Base-by-base conservation (phyloP, 495 filamentous ascomycete genomes). In the Letharia lupina region DNA sequence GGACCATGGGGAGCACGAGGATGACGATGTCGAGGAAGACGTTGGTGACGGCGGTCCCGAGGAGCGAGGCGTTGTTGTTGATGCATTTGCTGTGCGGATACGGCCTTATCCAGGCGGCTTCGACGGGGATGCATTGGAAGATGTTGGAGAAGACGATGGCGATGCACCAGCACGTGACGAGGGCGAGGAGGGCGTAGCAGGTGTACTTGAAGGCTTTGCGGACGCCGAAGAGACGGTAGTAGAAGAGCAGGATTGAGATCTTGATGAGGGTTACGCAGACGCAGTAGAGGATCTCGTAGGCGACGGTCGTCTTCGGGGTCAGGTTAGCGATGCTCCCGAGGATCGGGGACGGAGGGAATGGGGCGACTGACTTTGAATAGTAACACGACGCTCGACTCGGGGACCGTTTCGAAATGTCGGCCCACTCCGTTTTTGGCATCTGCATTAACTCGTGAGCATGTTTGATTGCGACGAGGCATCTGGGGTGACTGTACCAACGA, bases 221-320 rank as follows among this genome's bases (percentile, higher is more conserved):
- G 31, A 64, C 45, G 15, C 62, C 52, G 66, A 75, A 73, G 61
- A 75, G 69, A 10, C 72, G 70, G n/a, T 71, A 52, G 65, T 71
- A 74, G 72, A 75, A 74, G 60, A 64, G 67, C 15, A 74, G 57
- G 64, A 75, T 68, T 60, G 68, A 70, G 9, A 69, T 60, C 39
- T 74, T 72, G 48, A 70, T 66, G 18, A 70, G 57, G 60, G 71
- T 61, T 15, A 74, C 65, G 23, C 63, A 47, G 28, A 69, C 64
- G 48, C 67, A 63, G 64, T 73, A 74, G 63, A 73, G 65, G 28
- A 73, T 40, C 63, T 70, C 70, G 68, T 70, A 54, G 23, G 57
- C 57, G 42, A 44, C 41, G 50, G 62, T 47, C 16, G 45, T 52
- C 62, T 64, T 28, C 18, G 18, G 23, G 13, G 13, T 1, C 12